Evolutionary conservation across 2,329 filamentous ascomycete genomes (phyloP).

Genomic region (Diaporthe humulicola): DNA sequence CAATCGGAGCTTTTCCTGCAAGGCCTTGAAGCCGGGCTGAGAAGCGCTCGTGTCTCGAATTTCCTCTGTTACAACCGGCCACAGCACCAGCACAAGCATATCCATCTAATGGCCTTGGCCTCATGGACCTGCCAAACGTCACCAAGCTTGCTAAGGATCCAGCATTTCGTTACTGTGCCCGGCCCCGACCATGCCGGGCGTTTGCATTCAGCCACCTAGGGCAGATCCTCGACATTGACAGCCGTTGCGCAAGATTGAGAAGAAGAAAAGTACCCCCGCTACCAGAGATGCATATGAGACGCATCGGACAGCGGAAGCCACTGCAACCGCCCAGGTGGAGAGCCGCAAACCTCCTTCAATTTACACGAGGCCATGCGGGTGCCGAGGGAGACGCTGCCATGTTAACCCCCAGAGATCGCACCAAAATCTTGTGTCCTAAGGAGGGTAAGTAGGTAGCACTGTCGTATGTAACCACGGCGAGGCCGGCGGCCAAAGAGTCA

Average conservation of each 20-base stretch:
- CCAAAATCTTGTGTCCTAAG: not conserved
- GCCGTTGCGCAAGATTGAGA: not conserved
- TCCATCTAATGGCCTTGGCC: slow-evolving; percentile 6
- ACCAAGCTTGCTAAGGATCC: slow-evolving; percentile 13
- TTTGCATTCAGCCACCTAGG: slow-evolving; percentile 1
- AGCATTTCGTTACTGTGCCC: not conserved
- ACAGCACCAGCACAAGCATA: not conserved
- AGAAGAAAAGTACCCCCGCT: slow-evolving; percentile 7
- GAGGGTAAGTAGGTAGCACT: slow-evolving; percentile 11
- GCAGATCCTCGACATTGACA: slow-evolving; percentile 13
- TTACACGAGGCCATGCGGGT: slow-evolving; percentile 12
- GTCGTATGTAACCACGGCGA: slow-evolving; percentile 26
- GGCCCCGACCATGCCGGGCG: not conserved
- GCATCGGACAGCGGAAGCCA: slow-evolving; percentile 3
- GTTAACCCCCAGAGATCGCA: not conserved
- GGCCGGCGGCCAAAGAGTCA: slow-evolving; percentile 31
- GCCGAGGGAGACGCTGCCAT: slow-evolving; percentile 19
- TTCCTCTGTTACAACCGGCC: not conserved
- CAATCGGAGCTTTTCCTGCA: slow-evolving; percentile 18
- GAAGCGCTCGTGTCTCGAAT: slow-evolving; percentile 15
- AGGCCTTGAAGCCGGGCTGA: not conserved
- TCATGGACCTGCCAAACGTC: not conserved
- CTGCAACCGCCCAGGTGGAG: slow-evolving; percentile 16
- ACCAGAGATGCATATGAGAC: slow-evolving; percentile 26
- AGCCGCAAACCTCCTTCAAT: slow-evolving; percentile 31